Conservation (phyloP, 2,329 filamentous ascomycete species). For the Stromatinia cepivora region DNA sequence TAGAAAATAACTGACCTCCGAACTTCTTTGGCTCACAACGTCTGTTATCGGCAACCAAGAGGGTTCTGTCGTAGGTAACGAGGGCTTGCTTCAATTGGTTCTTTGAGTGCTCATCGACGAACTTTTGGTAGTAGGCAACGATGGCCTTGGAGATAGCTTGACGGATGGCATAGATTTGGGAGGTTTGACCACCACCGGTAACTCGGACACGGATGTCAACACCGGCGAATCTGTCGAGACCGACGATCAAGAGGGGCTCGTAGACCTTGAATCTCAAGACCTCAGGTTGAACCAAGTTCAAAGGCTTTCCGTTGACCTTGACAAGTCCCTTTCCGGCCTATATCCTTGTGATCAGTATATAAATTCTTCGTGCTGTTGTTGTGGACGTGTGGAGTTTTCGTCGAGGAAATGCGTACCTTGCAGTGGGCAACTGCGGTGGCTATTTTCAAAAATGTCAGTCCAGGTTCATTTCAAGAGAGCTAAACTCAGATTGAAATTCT, state of each 20-base stretch:
- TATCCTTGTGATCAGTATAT: constrained; percentile 33
- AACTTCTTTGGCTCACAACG: constrained; percentile 99
- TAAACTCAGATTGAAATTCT: constrained; percentile 14
- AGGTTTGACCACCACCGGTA: constrained; percentile 94
- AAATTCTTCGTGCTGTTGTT: constrained; percentile 13
- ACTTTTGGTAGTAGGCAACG: constrained; percentile 99
- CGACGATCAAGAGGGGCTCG: constrained; percentile 96
- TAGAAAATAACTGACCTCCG: constrained; percentile 45
- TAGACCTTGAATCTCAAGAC: constrained; percentile 99
- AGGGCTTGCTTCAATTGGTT: constrained; percentile 98
- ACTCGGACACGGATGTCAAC: constrained; percentile 98
- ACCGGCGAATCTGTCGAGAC: constrained; percentile 93
- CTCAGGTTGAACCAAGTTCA: constrained; percentile 91
- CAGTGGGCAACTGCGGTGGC: constrained; percentile 74
- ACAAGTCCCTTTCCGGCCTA: constrained; percentile 83
- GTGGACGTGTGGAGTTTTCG: neutral
- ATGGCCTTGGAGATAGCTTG: constrained; percentile 98
- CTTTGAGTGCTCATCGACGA: constrained; percentile 99
- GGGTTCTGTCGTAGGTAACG: constrained; percentile 92
- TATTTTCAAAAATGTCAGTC: constrained; percentile 42
- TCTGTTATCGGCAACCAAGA: constrained; percentile 98
- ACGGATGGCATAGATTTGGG: constrained; percentile 96
- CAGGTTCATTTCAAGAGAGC: constrained; percentile 37
- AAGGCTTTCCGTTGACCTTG: constrained; percentile 98
- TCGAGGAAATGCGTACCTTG: constrained; percentile 57